Percentiles rank a stretch among this genome's conserved stretches.
Conservation (phyloP, 208 protist genomes). For the Wallacemonas collosoma region DNA sequence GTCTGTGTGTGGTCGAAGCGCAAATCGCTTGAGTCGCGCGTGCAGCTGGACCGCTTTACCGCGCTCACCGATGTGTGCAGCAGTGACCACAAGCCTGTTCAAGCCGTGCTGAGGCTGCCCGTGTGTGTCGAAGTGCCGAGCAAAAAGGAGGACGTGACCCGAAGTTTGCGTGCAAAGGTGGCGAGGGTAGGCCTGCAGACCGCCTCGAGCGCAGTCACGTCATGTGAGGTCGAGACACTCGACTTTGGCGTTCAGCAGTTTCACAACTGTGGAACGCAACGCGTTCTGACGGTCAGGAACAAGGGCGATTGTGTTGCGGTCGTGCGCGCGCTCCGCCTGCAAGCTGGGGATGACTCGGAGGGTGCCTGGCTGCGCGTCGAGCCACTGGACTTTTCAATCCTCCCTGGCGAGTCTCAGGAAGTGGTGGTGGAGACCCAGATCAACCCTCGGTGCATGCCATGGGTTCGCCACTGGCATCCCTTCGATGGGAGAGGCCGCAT, state of each 20-base stretch:
- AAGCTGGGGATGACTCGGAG: constrained; percentile 36
- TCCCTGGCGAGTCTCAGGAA: constrained; percentile 69
- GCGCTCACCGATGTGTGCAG: constrained; percentile 57
- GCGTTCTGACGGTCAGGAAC: constrained; percentile 61
- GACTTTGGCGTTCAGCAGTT: constrained; percentile 74
- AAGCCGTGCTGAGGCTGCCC: constrained; percentile 63
- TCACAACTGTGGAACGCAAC: constrained; percentile 41
- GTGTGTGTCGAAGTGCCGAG: constrained; percentile 59
- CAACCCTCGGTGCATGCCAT: constrained; percentile 60
- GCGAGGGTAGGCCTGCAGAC: constrained; percentile 43
- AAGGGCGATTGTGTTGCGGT: constrained; percentile 67
- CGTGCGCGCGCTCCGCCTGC: constrained; percentile 66
- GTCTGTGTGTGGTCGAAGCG: constrained; percentile 67
- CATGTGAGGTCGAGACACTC: constrained; percentile 33
- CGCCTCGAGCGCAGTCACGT: constrained; percentile 47
- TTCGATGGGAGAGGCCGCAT: constrained; percentile 55
- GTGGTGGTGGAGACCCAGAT: constrained; percentile 60
- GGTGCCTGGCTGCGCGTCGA: constrained; percentile 77
- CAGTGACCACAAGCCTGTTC: constrained; percentile 89
- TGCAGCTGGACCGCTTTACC: constrained; percentile 44
- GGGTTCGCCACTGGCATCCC: constrained; percentile 66
- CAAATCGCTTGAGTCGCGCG: constrained; percentile 37
- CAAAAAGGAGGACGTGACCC: constrained; percentile 55
- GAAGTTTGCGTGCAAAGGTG: constrained; percentile 48
- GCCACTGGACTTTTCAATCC: constrained; percentile 59